phyloP scores from a whole-genome alignment of 2,329 filamentous ascomycete genomes.

The Chrysoporthe austroafricana region DNA sequence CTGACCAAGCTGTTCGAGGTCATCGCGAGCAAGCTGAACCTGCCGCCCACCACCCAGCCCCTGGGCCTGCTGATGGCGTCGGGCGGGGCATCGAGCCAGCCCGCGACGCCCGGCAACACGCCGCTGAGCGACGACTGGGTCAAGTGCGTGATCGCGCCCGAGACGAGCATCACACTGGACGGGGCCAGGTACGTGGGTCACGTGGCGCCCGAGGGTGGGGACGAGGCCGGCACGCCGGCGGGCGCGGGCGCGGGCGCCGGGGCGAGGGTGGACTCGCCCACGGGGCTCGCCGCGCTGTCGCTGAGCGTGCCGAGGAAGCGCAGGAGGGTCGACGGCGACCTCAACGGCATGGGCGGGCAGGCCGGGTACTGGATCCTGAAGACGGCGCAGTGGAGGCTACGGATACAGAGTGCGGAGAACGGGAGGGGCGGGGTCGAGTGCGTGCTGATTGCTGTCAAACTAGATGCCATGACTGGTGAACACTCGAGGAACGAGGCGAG shows the following conservation, averaged over 20 bases:
- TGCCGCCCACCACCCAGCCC: slow-evolving; percentile 63
- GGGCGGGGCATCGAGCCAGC: slow-evolving; percentile 64
- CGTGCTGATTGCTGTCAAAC: slow-evolving; percentile 73
- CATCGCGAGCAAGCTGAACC: slow-evolving; percentile 77
- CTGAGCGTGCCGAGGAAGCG: slow-evolving; percentile 48
- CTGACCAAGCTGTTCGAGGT: slow-evolving; percentile 78
- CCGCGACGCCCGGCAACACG: slow-evolving; percentile 69
- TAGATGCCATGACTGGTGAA: slow-evolving; percentile 73
- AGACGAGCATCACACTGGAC: slow-evolving; percentile 63
- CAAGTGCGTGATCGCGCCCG: slow-evolving; percentile 63
- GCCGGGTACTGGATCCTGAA: slow-evolving; percentile 64
- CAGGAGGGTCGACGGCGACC: slow-evolving; percentile 44
- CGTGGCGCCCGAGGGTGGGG: slow-evolving; percentile 7
- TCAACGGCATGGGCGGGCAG: slow-evolving; percentile 28
- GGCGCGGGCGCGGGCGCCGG: slow-evolving; percentile 36
- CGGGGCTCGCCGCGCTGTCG: slow-evolving; percentile 36
- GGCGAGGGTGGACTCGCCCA: slow-evolving; percentile 36
- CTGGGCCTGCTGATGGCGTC: slow-evolving; percentile 69
- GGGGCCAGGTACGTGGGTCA: slow-evolving; percentile 49
- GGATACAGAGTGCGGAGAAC: slow-evolving; percentile 58
- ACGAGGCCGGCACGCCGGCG: slow-evolving; percentile 30
- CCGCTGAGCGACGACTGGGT: slow-evolving; percentile 73
- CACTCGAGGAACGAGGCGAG: slow-evolving; percentile 67
- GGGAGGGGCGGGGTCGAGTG: slow-evolving; percentile 67
- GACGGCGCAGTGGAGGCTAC: slow-evolving; percentile 73